Conservation (phyloP, 495 filamentous ascomycete genomes). For the Hypoxylon intermedium region DNA sequence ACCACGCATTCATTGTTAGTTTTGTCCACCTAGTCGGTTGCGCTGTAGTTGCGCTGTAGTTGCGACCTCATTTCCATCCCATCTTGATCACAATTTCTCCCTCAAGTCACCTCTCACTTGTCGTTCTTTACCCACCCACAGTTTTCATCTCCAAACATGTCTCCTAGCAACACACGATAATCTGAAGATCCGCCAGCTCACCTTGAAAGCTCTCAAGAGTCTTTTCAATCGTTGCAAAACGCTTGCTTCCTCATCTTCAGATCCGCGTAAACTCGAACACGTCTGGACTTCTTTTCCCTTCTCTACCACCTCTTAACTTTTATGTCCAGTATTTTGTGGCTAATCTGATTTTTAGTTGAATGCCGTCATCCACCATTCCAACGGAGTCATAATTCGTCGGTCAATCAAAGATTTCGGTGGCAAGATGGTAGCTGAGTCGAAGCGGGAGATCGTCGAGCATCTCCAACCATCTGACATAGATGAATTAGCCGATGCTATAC, state of each 20-base stretch:
- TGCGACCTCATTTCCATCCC: not conserved
- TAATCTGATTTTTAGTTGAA: slow-evolving; percentile 47
- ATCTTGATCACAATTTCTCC: no score
- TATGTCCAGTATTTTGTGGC: not conserved
- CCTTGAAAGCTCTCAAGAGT: no score
- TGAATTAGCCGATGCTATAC: slow-evolving; percentile 47
- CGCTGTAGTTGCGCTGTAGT: not conserved
- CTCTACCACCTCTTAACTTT: not conserved
- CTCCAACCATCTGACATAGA: slow-evolving; percentile 47
- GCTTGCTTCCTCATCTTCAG: no score
- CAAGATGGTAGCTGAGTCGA: slow-evolving; percentile 53
- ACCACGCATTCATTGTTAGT: slow-evolving; percentile 59
- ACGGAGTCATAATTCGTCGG: slow-evolving; percentile 46
- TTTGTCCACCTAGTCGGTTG: not conserved
- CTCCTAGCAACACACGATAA: no score
- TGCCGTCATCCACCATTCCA: slow-evolving; percentile 53
- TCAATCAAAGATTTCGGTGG: slow-evolving; percentile 53
- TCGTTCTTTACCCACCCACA: no score
- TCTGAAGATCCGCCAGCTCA: no score
- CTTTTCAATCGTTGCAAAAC: no score
- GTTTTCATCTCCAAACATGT: no score
- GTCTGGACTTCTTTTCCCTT: no score
- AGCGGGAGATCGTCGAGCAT: slow-evolving; percentile 49
- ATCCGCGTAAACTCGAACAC: no score
- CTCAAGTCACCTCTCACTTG: no score